Evolutionary conservation across 192 early-diverging fungal species (phyloP), one percentile per base, ranked within the genome.

Genomic region (Phlyctochytrium arcticum): DNA sequence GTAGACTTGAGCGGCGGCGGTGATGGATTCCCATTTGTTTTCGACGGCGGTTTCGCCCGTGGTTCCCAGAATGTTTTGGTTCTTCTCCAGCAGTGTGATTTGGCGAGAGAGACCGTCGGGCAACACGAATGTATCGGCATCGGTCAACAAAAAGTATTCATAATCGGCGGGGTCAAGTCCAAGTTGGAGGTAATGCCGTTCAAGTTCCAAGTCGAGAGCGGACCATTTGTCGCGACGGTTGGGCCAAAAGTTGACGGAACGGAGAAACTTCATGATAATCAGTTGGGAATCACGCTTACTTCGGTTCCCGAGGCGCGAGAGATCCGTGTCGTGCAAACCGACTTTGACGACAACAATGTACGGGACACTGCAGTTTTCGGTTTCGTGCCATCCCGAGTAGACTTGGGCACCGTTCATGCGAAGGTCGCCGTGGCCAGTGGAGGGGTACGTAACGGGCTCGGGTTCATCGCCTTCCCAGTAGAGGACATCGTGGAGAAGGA

Each of bases 201-300:
- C 2, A 2, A 44, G 39, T 2, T 44, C 39, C 12, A 44, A n/a
- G 21, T 44, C 39, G 39, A 44, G 39, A 19, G 39, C 39, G 12
- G 39, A 44, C 39, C 39, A 44, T 2, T 44, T 44, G 2, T 44
- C 39, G 21, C 39, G 39, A 12, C 39, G 12, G 39, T 44, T 44
- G 15, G 12, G 12, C 39, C 39, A 44, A 2, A 44, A 44, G 21
- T 44, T 44, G 39, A 44, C 39, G 15, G 39, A 44, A 0, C 39
- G 39, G 69, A 98, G 70, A 77, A 98, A 96, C 55, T 88, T 88
- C 91, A 98, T 94, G 56, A 98, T 74, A 55, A 98, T 84, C 54
- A 98, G 80, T 73, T 98, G 96, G 24, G 93, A 95, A 71, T 98
- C 95, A 23, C 95, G 86, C 79, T 98, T 98, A 32, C 95, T 93